Evolutionary conservation across 2,329 filamentous ascomycete species (phyloP), one percentile per base, ranked within the genome.

Genomic region (Ceratocystis harringtonii): DNA sequence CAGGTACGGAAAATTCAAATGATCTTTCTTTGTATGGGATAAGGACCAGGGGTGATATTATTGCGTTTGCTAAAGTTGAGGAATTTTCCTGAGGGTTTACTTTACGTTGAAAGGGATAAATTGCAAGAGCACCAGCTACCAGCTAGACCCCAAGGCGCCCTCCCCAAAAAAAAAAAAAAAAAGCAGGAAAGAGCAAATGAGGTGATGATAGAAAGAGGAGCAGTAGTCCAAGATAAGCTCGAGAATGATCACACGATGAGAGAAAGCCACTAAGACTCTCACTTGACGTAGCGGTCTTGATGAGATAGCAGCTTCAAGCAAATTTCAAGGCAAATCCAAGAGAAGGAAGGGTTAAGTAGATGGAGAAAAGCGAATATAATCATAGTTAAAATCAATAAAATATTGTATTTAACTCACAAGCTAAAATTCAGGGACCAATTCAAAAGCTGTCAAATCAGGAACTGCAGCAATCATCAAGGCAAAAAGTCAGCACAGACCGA

Each of bases 401-500:
- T 7, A 28, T 6, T 5, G n/a, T 4, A 28, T 19, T 58, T 32
- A 58, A 58, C 36, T 32, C 25, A 36, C 25, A 36, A 17, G 28
- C 55, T 58, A 30, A 58, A 36, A 58, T 58, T 25, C 55, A 58
- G 55, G 55, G 55, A 58, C 55, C 55, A 58, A 17, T 32, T 36
- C 28, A 58, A 58, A 41, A 58, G 55, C 55, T 58, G 55, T 58
- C 55, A 58, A 58, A 36, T 32, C 55, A 58, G 55, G 55, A 58
- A 58, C 55, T 25, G 55, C 55, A 36, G 25, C 15, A 25, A 30
- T 36, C 55, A 58, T 58, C 30, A 58, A 4, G 55, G 55, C 55
- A 58, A 58, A 52, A 52, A 58, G 55, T 58, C 55, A 36, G 55
- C 55, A 58, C 55, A 58, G 55, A 58, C 55, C 55, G 7, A 58